These are phyloP conservation scores for Fusarium phyllophilum DNA, from an alignment of 2,329 filamentous ascomycete species.

Conservation along the genomic window DNA sequence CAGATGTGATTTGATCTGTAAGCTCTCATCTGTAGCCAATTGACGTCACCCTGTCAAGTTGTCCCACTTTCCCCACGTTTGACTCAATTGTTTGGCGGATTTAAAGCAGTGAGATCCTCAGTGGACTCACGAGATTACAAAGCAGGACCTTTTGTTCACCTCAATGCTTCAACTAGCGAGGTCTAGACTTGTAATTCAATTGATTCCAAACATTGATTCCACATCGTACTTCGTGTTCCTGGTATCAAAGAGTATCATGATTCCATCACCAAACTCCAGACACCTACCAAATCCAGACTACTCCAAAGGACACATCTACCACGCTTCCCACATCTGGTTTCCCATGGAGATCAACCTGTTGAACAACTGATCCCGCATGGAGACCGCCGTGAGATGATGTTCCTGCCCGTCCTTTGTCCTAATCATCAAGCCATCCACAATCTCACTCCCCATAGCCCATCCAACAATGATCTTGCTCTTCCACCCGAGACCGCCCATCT, in stretches of 20 bases:
- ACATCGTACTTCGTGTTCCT: slow-evolving; percentile 18
- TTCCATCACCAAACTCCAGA: slow-evolving; percentile 19
- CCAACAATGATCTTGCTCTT: slow-evolving; percentile 85
- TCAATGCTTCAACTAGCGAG: background rate
- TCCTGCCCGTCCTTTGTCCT: slow-evolving; percentile 64
- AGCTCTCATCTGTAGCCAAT: background rate
- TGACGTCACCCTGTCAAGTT: slow-evolving; percentile 18
- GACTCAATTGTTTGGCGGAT: background rate
- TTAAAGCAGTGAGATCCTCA: background rate
- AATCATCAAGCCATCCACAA: slow-evolving; percentile 80
- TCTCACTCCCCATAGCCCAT: slow-evolving; percentile 78
- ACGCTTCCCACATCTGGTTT: slow-evolving; percentile 84
- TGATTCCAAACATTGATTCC: slow-evolving; percentile 8
- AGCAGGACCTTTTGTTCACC: background rate
- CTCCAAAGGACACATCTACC: slow-evolving; percentile 54
- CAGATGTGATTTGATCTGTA: background rate
- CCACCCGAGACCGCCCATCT: slow-evolving; percentile 85
- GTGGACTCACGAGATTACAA: slow-evolving; percentile 2
- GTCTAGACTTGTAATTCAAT: background rate
- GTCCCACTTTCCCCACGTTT: slow-evolving; percentile 14
- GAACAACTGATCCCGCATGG: slow-evolving; percentile 80
- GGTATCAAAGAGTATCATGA: background rate
- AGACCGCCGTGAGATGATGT: slow-evolving; percentile 75
- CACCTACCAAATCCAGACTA: background rate
- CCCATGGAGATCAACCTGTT: slow-evolving; percentile 82